These are phyloP conservation scores for Solanum etuberosum DNA, from an alignment of 257 asterid species.

Conservation along the genomic window DNA sequence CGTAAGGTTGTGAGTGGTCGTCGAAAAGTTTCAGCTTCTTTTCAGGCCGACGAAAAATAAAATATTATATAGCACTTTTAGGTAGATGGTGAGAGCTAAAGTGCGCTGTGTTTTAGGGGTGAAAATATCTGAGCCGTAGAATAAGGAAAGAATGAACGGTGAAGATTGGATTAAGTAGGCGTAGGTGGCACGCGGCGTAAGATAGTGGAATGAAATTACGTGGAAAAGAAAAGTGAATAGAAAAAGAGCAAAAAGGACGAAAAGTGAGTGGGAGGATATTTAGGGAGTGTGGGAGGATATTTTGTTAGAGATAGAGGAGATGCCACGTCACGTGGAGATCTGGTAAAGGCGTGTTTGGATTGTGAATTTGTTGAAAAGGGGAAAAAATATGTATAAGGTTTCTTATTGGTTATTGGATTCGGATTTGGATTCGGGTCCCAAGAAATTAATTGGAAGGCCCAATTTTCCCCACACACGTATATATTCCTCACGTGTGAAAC, in stretches of 20 bases:
- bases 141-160: neutral
- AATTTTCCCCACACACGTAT: neutral
- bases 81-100: slow-evolving; percentile 16
- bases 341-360: neutral
- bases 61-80: slow-evolving; percentile 20
- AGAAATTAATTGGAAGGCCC: neutral
- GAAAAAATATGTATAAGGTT: neutral
- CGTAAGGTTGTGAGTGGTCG: neutral
- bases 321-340: slow-evolving; percentile 37
- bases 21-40: neutral
- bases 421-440: neutral
- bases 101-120: slow-evolving; percentile 1
- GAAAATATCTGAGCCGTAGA: slow-evolving; percentile 2
- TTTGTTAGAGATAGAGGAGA: slow-evolving; percentile 23
- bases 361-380: neutral
- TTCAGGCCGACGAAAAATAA: neutral
- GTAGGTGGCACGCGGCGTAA: neutral
- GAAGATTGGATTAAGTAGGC: neutral
- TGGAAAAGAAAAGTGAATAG: slow-evolving; percentile 10
- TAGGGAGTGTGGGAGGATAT: slow-evolving; percentile 8
- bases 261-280: neutral
- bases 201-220: slow-evolving; percentile 13
- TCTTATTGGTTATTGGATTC: neutral
- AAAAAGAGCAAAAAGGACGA: neutral
- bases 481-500: neutral